Conservation (phyloP, 768 basidiomycete genomes). For the Polyporus arcularius region DNA sequence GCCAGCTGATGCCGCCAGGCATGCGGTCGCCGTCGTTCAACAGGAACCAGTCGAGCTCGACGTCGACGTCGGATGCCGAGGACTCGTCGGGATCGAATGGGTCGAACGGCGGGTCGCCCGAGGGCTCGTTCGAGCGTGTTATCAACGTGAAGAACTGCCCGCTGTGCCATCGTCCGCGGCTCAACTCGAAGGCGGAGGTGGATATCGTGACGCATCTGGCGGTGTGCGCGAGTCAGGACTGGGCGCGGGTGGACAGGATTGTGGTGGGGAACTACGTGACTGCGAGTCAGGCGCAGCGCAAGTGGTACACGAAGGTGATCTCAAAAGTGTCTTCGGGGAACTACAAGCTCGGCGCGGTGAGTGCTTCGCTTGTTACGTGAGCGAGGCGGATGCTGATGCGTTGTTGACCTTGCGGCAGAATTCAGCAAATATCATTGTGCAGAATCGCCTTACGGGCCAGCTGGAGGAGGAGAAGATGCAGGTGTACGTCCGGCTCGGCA, state of each 20-base stretch:
- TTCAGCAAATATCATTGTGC: slow-evolving; percentile 97
- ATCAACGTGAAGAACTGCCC: slow-evolving; percentile 97
- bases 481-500: slow-evolving; percentile 89
- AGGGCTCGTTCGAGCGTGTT: slow-evolving; percentile 60
- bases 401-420: slow-evolving; percentile 51
- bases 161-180: slow-evolving; percentile 83
- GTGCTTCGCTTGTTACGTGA: slow-evolving; percentile 31
- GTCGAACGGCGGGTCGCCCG: slow-evolving; percentile 21
- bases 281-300: slow-evolving; percentile 91
- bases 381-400: background rate
- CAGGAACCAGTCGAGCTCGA: slow-evolving; percentile 41
- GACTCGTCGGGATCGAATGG: slow-evolving; percentile 31
- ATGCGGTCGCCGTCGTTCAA: slow-evolving; percentile 5
- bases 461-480: slow-evolving; percentile 99
- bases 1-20: background rate
- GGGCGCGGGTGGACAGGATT: slow-evolving; percentile 85
- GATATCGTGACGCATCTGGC: slow-evolving; percentile 98
- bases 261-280: slow-evolving; percentile 95
- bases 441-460: slow-evolving; percentile 89
- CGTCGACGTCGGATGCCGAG: slow-evolving; percentile 45
- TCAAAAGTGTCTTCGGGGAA: slow-evolving; percentile 83
- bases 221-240: slow-evolving; percentile 91
- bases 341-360: slow-evolving; percentile 87
- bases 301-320: slow-evolving; percentile 93
- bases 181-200: slow-evolving; percentile 86